Evolutionary conservation across 31 red algal genomes (phyloP), one percentile per base, ranked within the genome.

Genomic region (Endocladia muricata): DNA sequence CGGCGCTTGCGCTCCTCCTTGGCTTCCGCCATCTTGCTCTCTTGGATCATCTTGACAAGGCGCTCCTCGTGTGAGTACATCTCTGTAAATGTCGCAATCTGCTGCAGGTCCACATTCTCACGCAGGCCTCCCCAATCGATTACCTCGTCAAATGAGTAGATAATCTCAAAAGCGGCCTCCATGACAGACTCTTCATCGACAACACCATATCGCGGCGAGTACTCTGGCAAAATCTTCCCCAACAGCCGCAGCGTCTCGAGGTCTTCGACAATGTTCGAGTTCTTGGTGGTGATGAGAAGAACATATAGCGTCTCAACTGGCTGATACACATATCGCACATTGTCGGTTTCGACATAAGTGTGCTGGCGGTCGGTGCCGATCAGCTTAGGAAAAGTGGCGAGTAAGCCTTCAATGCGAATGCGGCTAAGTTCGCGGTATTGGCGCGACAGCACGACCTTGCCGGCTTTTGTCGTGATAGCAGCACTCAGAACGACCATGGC

Each of bases 1-100:
- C 86, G 70, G 34, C 88, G 83, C 43, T 91, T 91, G 26, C 83
- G 79, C 88, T 81, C 92, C 62, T 94, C 77, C 51, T 91, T 94
- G 1, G 96, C 96, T 77, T 98, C 96, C 21, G 72, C 65, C 87
- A 98, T 98, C 74, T 94, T 98, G 49, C 83, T 92, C 78, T 98
- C 96, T 54, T 98, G 87, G 59, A 98, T 98, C 88, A 91, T 94
- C 49, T 98, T 92, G n/a, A 93, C 92, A 19, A 98, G 83, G 4
- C 89, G 88, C 75, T 98, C 96, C 71, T 98, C 96, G 58, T 98
- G 91, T 49, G 85, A 90, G 56, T 93, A 98, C 96, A 98, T 98
- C 51, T 94, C 92, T 3, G 88, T 94, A 30, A 92, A 94, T 19
- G 79, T 88, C 0, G 83, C 77, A 43, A 98, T 90, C 70, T 92